phyloP scores from a whole-genome alignment of 306 rosid species.

The Begonia peltatifolia region DNA sequence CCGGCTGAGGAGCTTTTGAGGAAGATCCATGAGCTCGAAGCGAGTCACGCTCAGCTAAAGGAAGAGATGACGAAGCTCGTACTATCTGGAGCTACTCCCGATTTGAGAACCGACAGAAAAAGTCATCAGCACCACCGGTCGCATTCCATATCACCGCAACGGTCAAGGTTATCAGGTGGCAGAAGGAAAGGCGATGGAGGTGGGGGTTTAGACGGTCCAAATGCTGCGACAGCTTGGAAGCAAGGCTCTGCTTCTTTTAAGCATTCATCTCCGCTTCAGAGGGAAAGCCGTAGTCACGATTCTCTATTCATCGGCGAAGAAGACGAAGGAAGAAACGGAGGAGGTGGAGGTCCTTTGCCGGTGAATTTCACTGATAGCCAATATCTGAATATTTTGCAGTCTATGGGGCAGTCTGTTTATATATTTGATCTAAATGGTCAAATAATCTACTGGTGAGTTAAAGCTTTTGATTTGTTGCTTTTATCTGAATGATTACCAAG shows the following conservation, averaged over 20 bases:
- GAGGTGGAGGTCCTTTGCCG: slow-evolving; percentile 28
- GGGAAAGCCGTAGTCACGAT: slow-evolving; percentile 57
- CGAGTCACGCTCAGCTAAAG: slow-evolving; percentile 70
- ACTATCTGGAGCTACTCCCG: slow-evolving; percentile 19
- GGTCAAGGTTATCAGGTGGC: slow-evolving; percentile 40
- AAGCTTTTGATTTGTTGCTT: not conserved
- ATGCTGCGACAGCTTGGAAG: slow-evolving; percentile 26
- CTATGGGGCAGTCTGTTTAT: slow-evolving; percentile 88
- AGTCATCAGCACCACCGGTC: slow-evolving; percentile 59
- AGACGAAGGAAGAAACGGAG: slow-evolving; percentile 13
- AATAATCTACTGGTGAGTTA: slow-evolving; percentile 59
- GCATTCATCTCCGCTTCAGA: slow-evolving; percentile 81
- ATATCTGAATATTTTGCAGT: slow-evolving; percentile 80
- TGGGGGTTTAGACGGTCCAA: slow-evolving; percentile 16
- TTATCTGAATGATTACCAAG: not conserved
- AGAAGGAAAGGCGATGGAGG: slow-evolving; percentile 18
- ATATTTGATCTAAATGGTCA: slow-evolving; percentile 59
- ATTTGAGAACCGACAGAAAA: slow-evolving; percentile 4
- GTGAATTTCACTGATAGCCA: slow-evolving; percentile 61
- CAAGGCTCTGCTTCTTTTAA: slow-evolving; percentile 49
- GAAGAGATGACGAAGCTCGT: slow-evolving; percentile 72
- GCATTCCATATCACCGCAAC: slow-evolving; percentile 88
- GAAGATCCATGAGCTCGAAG: slow-evolving; percentile 85
- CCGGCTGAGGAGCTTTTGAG: slow-evolving; percentile 57
- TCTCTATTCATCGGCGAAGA: slow-evolving; percentile 15